These are phyloP conservation scores for Arthrobotrys sinensis DNA, from an alignment of 2,329 filamentous ascomycete genomes.

Conservation along the genomic window DNA sequence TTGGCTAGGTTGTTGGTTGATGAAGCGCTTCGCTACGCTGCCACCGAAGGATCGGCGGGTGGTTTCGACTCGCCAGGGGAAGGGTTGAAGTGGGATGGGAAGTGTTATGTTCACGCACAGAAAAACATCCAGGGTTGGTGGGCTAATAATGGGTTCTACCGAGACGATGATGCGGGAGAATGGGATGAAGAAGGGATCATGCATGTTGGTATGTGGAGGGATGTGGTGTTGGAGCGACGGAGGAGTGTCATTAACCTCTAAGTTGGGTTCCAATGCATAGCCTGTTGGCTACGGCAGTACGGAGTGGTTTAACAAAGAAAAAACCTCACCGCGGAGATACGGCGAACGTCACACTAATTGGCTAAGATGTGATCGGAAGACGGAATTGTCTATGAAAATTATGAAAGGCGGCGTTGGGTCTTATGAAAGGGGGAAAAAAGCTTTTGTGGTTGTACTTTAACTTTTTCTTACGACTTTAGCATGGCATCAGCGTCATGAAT, in stretches of 20 bases:
- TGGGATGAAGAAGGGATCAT: constrained; percentile 89
- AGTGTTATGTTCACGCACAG: constrained; percentile 79
- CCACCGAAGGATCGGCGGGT: constrained; percentile 72
- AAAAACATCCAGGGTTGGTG: constrained; percentile 77
- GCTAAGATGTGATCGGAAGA: constrained; percentile 10
- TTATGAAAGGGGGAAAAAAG: constrained; percentile 10
- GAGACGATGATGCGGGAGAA: constrained; percentile 79
- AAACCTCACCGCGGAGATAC: constrained; percentile 14
- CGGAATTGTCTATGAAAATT: constrained; percentile 23
- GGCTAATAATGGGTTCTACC: constrained; percentile 79
- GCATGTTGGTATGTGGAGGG: constrained; percentile 86
- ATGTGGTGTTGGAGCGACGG: constrained; percentile 53
- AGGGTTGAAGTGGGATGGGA: constrained; percentile 65
- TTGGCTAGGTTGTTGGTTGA: constrained; percentile 78
- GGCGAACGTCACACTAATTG: constrained; percentile 6
- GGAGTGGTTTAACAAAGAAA: background rate
- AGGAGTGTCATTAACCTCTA: constrained; percentile 51
- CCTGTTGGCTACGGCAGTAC: background rate
- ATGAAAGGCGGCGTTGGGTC: constrained; percentile 16
- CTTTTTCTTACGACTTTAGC: constrained; percentile 19
- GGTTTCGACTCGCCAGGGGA: constrained; percentile 68
- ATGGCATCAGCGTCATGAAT: constrained; percentile 25
- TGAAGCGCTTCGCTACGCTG: constrained; percentile 78
- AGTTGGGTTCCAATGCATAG: constrained; percentile 9
- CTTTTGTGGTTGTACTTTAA: constrained; percentile 21